Evolutionary conservation across 202 grass and related monocot genomes (phyloP).

Genomic region (Carex sylvatica): DNA sequence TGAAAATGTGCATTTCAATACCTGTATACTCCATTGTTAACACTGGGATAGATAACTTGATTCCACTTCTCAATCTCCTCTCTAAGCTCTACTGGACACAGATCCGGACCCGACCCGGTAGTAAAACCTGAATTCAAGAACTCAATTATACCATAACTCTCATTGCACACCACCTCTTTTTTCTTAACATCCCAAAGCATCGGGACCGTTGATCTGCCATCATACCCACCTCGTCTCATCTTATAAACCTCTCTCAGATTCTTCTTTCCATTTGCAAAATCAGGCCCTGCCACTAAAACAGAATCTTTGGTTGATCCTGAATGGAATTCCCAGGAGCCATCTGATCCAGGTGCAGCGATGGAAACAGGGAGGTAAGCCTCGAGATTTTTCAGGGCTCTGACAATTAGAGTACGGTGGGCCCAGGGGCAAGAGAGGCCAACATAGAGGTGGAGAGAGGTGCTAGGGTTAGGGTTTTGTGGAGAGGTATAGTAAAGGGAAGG

Average conservation of each 20-base stretch:
- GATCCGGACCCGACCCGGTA: slow-evolving; percentile 21
- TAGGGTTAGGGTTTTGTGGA: slow-evolving; percentile 23
- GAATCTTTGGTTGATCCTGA: neutral
- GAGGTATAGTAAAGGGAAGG: slow-evolving; percentile 17
- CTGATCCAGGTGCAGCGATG: slow-evolving; percentile 49
- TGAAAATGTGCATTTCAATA: slow-evolving; percentile 16
- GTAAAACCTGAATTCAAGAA: slow-evolving; percentile 46
- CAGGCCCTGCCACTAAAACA: slow-evolving; percentile 34
- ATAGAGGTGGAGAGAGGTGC: slow-evolving; percentile 62
- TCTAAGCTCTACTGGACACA: slow-evolving; percentile 56
- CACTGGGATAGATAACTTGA: slow-evolving; percentile 59
- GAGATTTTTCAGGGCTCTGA: slow-evolving; percentile 56
- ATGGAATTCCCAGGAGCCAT: slow-evolving; percentile 76
- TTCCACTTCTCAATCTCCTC: slow-evolving; percentile 82
- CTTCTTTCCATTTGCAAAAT: slow-evolving; percentile 52
- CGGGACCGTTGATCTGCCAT: slow-evolving; percentile 74
- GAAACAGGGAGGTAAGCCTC: slow-evolving; percentile 48
- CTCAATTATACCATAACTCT: slow-evolving; percentile 86
- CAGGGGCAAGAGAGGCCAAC: slow-evolving; percentile 82
- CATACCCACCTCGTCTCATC: slow-evolving; percentile 50
- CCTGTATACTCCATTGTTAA: slow-evolving; percentile 93
- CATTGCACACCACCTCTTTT: slow-evolving; percentile 86
- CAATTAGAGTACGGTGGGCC: slow-evolving; percentile 76
- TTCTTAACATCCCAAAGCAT: slow-evolving; percentile 80
- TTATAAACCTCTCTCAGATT: slow-evolving; percentile 88